Evolutionary conservation across 495 filamentous ascomycete genomes (phyloP).

Genomic region (Niebla homalea): DNA sequence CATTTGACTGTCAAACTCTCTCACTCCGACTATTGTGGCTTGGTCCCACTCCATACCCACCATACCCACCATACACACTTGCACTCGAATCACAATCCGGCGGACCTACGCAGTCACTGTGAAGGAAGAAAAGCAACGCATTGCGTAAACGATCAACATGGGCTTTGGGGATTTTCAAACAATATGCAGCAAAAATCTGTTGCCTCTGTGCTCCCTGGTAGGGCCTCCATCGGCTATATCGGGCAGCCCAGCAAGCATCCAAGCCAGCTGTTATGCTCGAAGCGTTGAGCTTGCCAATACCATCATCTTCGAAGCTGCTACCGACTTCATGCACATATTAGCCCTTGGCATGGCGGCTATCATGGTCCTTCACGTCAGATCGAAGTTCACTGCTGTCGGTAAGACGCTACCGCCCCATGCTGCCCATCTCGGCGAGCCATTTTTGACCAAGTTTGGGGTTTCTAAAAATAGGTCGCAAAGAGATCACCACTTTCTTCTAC

Average conservation of each 20-base stretch:
- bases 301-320: constrained; percentile 90
- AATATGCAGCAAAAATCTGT: constrained; percentile 72
- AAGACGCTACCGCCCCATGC: constrained; percentile 22
- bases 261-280: constrained; percentile 83
- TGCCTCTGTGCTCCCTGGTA: constrained; percentile 81
- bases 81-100: neutral
- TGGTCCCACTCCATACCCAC: neutral
- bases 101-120: neutral
- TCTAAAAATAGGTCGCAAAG: constrained; percentile 68
- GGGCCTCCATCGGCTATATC: constrained; percentile 52
- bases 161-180: constrained; percentile 78
- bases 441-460: constrained; percentile 8
- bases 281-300: constrained; percentile 96
- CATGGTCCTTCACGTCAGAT: constrained; percentile 93
- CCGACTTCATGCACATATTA: constrained; percentile 83
- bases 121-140: too few species aligned
- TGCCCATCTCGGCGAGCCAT: neutral
- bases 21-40: neutral
- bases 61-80: neutral
- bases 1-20: neutral
- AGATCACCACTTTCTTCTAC: constrained; percentile 97
- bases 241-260: constrained; percentile 55
- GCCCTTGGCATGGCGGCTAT: constrained; percentile 85
- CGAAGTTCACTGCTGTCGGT: constrained; percentile 98
- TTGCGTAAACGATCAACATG: constrained; percentile 35